Evolutionary conservation across 106 monocot genomes (phyloP), one percentile per base, ranked within the genome.

Genomic region (Dendrobium catenatum): DNA sequence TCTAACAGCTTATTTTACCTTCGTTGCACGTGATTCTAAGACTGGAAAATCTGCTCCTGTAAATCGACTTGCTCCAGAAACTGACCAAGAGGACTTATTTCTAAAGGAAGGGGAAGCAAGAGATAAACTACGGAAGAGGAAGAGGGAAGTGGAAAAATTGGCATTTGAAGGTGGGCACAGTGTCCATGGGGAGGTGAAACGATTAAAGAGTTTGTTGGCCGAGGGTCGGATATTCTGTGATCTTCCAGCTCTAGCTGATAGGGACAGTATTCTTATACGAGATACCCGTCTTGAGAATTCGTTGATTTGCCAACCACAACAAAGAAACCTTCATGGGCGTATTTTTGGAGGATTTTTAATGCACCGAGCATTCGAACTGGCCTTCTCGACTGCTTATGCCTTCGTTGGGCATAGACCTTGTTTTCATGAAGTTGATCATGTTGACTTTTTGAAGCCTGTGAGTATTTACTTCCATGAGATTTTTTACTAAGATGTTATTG

Each of bases 291-390:
- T 95, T 31, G 91, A 98, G 84, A 98, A 98, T 81, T 86, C 98
- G 42, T 88, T 98, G 4, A 91, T 98, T 72, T 98, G 98, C 76
- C 98, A 98, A 56, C 98, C 98, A 80, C 98, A 98, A 56, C 98
- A 98, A 84, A 89, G 95, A 75, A 98, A 98, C 73, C 83, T 98
- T 51, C 95, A 98, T 73, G 98, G 95, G 37, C 85, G 98, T 27
- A 98, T 98, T 74, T 98, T 98, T 86, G 98, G 98, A 58, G 98
- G 98, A 6, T 98, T 98, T 80, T 79, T 98, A 81, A 98, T 98
- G 98, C 88, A 98, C 44, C 82, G 84, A 56, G 98, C 98, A 47
- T 98, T 93, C 83, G 98, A 95, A 78, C 83, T 98, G 55, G 94
- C 91, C 41, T 98, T 98, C 85, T 98, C 98, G 26, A 98, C 98